Evolutionary conservation across 2,329 filamentous ascomycete genomes (phyloP), one percentile per base, ranked within the genome.

Genomic region (Aspergillus brunneoviolaceus): DNA sequence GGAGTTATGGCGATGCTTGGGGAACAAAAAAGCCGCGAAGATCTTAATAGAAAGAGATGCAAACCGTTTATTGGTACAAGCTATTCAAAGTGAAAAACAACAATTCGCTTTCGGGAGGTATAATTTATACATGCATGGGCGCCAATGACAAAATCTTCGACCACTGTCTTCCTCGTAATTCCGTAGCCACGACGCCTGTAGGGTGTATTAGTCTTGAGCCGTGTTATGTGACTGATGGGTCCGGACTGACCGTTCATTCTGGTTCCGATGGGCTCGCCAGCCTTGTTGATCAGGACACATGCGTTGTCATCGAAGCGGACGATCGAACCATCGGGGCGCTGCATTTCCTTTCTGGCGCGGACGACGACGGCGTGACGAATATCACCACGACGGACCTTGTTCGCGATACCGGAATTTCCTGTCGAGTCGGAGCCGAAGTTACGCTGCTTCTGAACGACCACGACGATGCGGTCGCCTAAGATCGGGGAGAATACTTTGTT

Each of bases 271-370:
- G 95, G 95, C 76, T 99, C 95, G 49, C 95, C 96, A 10, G 91
- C 85, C 85, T 98, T 99, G 81, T 96, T 98, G 77, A 99, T 90
- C 68, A 99, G 82, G 50, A 99, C 95, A 75, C 95, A 99, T 51
- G 95, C 95, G 78, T 99, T 99, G 79, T 99, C 95, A 78, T 96
- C 95, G 76, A 99, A 99, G 68, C 88, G 88, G 67, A 99, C 89
- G 51, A 95, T 87, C 73, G 89, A 93, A 55, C 95, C 95, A 80
- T 99, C 95, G 33, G 87, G 86, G 64, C 95, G 85, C 77, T 95
- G 91, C 62, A 90, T 86, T 79, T 93, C 89, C 81, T 98, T 96
- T 70, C 82, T 87, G 42, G 94, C 96, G 65, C 95, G 90, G 60
- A 99, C 96, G 27, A 99, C 88, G 49, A 99, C 92, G 21, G 95